Evolutionary conservation across 176 grass and related monocot species (phyloP).

Genomic region (Hsuehochloa calcarea): DNA sequence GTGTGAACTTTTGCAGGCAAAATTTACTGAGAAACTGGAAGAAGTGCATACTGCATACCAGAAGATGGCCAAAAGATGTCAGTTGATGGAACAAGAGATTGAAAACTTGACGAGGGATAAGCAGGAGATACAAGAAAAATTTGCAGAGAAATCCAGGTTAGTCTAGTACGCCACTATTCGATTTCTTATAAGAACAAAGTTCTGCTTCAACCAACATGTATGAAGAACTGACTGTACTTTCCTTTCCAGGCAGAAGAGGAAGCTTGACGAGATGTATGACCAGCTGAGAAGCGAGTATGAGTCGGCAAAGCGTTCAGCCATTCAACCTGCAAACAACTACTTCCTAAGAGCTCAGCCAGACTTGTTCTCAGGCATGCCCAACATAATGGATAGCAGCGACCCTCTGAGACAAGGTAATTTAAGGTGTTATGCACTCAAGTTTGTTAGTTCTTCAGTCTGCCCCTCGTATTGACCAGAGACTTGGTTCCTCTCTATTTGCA

Average conservation of each 20-base stretch:
- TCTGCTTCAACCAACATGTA: slow-evolving; percentile 12
- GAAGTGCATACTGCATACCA: slow-evolving; percentile 78
- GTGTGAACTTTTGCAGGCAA: slow-evolving; percentile 78
- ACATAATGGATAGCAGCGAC: slow-evolving; percentile 44
- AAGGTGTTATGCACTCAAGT: slow-evolving; percentile 6
- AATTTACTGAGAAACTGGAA: slow-evolving; percentile 87
- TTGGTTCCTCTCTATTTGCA: not conserved
- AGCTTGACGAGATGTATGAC: slow-evolving; percentile 94
- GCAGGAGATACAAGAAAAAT: slow-evolving; percentile 92
- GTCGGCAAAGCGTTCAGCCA: slow-evolving; percentile 59
- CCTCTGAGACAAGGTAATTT: slow-evolving; percentile 59
- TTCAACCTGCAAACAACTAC: slow-evolving; percentile 71
- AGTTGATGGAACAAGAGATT: slow-evolving; percentile 79
- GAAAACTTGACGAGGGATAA: slow-evolving; percentile 86
- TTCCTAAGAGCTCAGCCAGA: slow-evolving; percentile 65
- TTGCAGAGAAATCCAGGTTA: slow-evolving; percentile 92
- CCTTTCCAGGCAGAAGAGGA: slow-evolving; percentile 79
- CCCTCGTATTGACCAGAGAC: not conserved
- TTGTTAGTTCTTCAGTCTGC: not conserved
- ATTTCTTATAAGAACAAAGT: not conserved
- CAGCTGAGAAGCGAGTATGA: slow-evolving; percentile 77
- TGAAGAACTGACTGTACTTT: slow-evolving; percentile 2
- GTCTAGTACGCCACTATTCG: not conserved
- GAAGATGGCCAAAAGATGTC: slow-evolving; percentile 86
- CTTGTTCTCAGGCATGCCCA: slow-evolving; percentile 58